Evolutionary conservation across 768 basidiomycete genomes (phyloP).

Genomic region (Phlegmacium glaucopus): DNA sequence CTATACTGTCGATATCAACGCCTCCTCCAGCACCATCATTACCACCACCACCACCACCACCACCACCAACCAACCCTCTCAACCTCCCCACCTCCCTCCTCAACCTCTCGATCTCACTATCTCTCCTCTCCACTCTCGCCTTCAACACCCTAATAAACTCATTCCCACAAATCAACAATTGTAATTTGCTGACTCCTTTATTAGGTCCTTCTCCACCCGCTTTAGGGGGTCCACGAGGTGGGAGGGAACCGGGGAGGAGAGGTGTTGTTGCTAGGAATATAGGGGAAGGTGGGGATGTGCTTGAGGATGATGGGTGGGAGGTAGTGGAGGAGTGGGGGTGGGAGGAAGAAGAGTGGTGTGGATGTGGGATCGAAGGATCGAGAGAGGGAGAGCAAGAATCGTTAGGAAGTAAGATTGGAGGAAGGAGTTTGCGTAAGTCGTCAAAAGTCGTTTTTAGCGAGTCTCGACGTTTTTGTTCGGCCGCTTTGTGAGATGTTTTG

Average conservation of each 20-base stretch:
- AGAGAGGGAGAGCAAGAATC: slow-evolving; percentile 29
- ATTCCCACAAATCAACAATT: slow-evolving; percentile 87
- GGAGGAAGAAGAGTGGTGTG: not conserved
- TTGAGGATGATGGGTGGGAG: not conserved
- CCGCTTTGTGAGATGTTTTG: slow-evolving; percentile 90
- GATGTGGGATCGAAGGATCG: not conserved
- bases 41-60: slow-evolving; percentile 53
- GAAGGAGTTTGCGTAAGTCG: slow-evolving; percentile 77
- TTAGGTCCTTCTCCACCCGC: slow-evolving; percentile 89
- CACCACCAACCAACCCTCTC: slow-evolving; percentile 52
- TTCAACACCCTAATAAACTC: slow-evolving; percentile 80
- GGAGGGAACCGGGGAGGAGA: slow-evolving; percentile 81
- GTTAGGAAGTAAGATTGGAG: slow-evolving; percentile 81
- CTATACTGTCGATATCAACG: too few species aligned
- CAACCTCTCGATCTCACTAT: slow-evolving; percentile 69
- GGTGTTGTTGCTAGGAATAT: slow-evolving; percentile 53
- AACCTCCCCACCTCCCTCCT: slow-evolving; percentile 65
- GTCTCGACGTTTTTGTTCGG: slow-evolving; percentile 96
- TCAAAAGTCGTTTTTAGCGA: slow-evolving; percentile 94
- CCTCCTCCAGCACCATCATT: slow-evolving; percentile 25
- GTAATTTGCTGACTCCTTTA: slow-evolving; percentile 90
- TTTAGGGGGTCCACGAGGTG: slow-evolving; percentile 86
- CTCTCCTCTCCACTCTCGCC: slow-evolving; percentile 72
- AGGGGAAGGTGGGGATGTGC: slow-evolving; percentile 7
- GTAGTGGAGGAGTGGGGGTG: not conserved